Evolutionary conservation across 306 rosid species (phyloP).

Genomic region (Cyamopsis tetragonoloba): DNA sequence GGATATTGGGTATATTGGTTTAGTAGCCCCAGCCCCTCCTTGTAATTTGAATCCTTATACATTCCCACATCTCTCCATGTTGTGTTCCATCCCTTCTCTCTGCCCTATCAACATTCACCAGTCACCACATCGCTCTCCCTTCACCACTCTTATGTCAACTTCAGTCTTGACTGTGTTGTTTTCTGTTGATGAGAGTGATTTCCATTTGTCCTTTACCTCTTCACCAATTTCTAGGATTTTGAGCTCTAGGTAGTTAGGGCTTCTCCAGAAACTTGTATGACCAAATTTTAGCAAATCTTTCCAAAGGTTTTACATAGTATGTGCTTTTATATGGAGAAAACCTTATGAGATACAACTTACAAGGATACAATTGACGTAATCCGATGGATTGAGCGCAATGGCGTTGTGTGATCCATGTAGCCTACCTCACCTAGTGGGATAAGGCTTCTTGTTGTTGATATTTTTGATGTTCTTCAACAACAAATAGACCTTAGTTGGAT

Average conservation of each 20-base stretch:
- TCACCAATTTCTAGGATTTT: background rate
- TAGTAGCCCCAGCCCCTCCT: background rate
- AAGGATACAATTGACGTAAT: background rate
- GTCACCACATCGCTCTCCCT: background rate
- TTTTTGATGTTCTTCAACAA: background rate
- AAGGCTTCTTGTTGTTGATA: no score
- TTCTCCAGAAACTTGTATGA: background rate
- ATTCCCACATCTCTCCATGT: background rate
- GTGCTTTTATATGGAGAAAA: background rate
- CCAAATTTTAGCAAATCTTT: background rate
- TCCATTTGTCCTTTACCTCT: background rate
- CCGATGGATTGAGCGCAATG: no score
- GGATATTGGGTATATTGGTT: background rate
- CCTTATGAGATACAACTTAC: background rate
- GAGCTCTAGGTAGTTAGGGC: background rate
- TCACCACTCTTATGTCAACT: background rate
- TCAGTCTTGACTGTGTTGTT: background rate
- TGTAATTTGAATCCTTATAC: background rate
- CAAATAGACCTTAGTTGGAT: background rate
- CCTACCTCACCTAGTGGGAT: no score
- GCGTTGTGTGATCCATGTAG: no score
- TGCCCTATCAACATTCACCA: background rate
- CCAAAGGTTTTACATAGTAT: background rate
- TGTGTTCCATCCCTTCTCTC: background rate
- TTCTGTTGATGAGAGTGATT: background rate